phyloP scores from a whole-genome alignment of 176 grass and related monocot genomes.

The Oryza officinalis region DNA sequence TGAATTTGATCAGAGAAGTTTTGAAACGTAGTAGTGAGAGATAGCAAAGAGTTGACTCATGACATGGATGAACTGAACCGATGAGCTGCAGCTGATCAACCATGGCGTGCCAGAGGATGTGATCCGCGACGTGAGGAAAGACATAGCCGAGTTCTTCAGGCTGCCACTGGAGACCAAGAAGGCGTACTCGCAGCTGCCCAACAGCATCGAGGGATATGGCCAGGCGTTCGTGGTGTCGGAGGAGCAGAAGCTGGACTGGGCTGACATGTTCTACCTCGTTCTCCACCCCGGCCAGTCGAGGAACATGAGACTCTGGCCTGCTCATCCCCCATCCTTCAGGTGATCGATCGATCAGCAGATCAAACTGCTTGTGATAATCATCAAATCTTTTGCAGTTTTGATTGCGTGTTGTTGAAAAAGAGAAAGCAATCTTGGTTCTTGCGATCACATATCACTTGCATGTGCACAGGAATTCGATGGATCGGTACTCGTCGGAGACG shows the following conservation, averaged over 20 bases:
- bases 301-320: conserved; percentile 44
- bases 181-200: conserved; percentile 4
- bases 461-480: conserved; percentile 30
- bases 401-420: too few relatives aligned
- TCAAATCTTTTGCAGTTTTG: too few relatives aligned
- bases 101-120: conserved; percentile 41
- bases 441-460: neutral
- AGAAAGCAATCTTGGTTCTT: too few relatives aligned
- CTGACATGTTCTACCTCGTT: conserved; percentile 35
- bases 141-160: conserved; percentile 48
- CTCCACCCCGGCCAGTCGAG: conserved; percentile 29
- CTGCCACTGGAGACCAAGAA: conserved; percentile 37
- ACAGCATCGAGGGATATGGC: neutral
- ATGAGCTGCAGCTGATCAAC: conserved; percentile 43
- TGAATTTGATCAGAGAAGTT: too few relatives aligned
- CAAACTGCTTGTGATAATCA: too few relatives aligned
- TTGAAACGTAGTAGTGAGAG: too few relatives aligned
- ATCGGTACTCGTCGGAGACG: conserved; percentile 47
- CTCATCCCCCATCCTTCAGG: conserved; percentile 23
- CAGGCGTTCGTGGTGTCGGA: neutral
- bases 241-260: conserved; percentile 37
- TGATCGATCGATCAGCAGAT: neutral
- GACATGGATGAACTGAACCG: too few relatives aligned
- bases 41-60: too few relatives aligned
- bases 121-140: conserved; percentile 30